A percentile compares a stretch with the other conserved stretches of the same genome.
These are phyloP conservation scores for Santalum album DNA, from an alignment of 164 flowering plant species.

Conservation along the genomic window DNA sequence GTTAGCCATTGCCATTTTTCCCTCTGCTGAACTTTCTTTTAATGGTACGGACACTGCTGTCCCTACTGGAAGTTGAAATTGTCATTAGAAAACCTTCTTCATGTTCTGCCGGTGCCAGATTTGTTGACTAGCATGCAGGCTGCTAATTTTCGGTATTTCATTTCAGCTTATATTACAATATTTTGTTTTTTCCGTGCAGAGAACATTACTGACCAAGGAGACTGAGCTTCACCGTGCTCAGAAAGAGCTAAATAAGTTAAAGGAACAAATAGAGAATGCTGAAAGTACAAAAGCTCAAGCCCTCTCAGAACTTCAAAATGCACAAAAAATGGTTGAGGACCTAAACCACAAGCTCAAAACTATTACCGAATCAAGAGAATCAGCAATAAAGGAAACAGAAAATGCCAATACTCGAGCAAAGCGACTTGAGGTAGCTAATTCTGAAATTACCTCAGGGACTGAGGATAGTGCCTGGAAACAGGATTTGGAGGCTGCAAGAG, in stretches of 20 bases:
- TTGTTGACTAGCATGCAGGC: neutral
- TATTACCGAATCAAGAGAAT: slow-evolving; percentile 49
- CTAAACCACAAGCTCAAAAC: slow-evolving; percentile 45
- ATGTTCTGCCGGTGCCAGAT: neutral
- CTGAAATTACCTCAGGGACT: slow-evolving; percentile 14
- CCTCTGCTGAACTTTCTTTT: no score
- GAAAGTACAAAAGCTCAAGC: slow-evolving; percentile 67
- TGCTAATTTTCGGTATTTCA: neutral
- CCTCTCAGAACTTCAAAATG: slow-evolving; percentile 68
- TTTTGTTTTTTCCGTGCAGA: slow-evolving; percentile 32
- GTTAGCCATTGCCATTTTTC: no score
- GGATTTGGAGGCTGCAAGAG: slow-evolving; percentile 49
- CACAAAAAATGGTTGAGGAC: slow-evolving; percentile 57
- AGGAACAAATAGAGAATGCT: slow-evolving; percentile 65
- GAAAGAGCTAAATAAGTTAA: slow-evolving; percentile 71
- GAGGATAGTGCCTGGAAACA: slow-evolving; percentile 29
- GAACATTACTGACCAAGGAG: slow-evolving; percentile 72
- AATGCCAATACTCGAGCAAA: slow-evolving; percentile 44
- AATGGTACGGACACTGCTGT: no score
- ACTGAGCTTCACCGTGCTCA: slow-evolving; percentile 71
- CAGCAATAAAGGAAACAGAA: slow-evolving; percentile 49
- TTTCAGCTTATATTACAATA: neutral
- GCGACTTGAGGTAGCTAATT: slow-evolving; percentile 41
- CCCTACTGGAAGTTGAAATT: no score
- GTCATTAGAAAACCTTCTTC: no score